Conservation (phyloP, 2,329 filamentous ascomycete genomes). For the Ophiostoma perfectum region DNA sequence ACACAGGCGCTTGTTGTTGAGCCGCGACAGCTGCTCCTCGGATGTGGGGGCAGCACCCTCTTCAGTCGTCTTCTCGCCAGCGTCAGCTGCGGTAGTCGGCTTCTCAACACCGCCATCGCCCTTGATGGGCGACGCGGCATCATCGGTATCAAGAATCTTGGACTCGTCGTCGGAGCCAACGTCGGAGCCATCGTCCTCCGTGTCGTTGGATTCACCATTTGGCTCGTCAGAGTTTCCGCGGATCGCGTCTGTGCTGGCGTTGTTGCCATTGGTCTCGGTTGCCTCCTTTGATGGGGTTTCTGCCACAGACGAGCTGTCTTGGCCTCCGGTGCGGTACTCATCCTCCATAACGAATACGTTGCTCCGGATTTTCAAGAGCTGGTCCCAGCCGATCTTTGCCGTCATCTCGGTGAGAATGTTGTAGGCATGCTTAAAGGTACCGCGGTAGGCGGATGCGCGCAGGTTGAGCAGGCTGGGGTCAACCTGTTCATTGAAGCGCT, state of each 20-base stretch:
- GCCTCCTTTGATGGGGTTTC: conserved; percentile 40
- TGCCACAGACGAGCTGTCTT: conserved; percentile 40
- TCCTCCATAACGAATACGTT: conserved; percentile 99
- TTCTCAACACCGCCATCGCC: conserved; percentile 56
- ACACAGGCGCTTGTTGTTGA: conserved; percentile 95
- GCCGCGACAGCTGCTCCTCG: conserved; percentile 74
- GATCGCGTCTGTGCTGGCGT: conserved; percentile 72
- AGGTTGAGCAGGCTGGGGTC: conserved; percentile 81
- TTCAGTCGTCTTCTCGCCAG: conserved; percentile 64
- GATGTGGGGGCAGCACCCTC: conserved; percentile 38
- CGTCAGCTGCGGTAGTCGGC: conserved; percentile 71
- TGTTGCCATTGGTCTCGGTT: conserved; percentile 53
- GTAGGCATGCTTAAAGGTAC: conserved; percentile 94
- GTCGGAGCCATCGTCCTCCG: conserved; percentile 30
- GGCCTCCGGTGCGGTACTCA: conserved; percentile 87
- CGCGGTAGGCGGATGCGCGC: conserved; percentile 83
- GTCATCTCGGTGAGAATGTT: conserved; percentile 92
- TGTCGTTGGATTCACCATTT: conserved; percentile 38
- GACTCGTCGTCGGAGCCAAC: conserved; percentile 26
- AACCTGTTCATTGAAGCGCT: conserved; percentile 75
- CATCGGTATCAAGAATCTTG: conserved; percentile 29
- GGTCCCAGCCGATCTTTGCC: conserved; percentile 95
- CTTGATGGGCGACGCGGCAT: background rate
- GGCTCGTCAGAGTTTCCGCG: conserved; percentile 61
- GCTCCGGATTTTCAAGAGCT: conserved; percentile 87